These are phyloP conservation scores for Sphaerulina populicola DNA, from an alignment of 2,329 filamentous ascomycete species.

Conservation along the genomic window DNA sequence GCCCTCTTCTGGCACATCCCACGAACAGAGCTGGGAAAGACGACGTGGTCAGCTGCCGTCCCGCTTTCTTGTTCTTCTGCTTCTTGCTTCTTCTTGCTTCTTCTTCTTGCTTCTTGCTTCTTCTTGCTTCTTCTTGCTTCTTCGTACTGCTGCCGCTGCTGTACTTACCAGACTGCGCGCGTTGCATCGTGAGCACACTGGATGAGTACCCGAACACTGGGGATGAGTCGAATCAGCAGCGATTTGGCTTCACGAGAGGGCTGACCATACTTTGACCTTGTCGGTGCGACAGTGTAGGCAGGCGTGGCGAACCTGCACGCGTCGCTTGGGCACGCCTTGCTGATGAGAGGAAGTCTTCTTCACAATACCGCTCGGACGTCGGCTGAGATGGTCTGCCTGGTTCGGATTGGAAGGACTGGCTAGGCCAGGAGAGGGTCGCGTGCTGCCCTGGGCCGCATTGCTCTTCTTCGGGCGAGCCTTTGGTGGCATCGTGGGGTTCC, in stretches of 20 bases:
- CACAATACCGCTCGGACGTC: background rate
- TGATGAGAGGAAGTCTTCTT: background rate
- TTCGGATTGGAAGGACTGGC: background rate
- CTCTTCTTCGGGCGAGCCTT: background rate
- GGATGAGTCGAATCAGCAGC: background rate
- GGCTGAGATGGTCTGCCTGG: background rate
- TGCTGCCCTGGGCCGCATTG: background rate
- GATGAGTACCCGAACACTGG: slow-evolving; percentile 19
- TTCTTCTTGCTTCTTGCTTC: background rate
- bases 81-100: background rate
- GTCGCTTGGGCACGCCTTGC: background rate
- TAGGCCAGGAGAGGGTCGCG: background rate
- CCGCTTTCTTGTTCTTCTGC: background rate
- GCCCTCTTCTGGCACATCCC: slow-evolving; percentile 20
- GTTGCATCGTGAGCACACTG: slow-evolving; percentile 14
- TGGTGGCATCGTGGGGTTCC: background rate
- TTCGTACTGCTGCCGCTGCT: background rate
- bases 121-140: no score
- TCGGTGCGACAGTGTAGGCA: slow-evolving; percentile 4
- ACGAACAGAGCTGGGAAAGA: background rate
- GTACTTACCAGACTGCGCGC: slow-evolving; percentile 3
- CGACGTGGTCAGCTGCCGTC: background rate
- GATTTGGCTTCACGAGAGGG: background rate
- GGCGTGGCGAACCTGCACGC: slow-evolving; percentile 3
- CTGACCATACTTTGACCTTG: slow-evolving; percentile 1